phyloP scores from a whole-genome alignment of 495 filamentous ascomycete species.

The Xylaria telfairii region DNA sequence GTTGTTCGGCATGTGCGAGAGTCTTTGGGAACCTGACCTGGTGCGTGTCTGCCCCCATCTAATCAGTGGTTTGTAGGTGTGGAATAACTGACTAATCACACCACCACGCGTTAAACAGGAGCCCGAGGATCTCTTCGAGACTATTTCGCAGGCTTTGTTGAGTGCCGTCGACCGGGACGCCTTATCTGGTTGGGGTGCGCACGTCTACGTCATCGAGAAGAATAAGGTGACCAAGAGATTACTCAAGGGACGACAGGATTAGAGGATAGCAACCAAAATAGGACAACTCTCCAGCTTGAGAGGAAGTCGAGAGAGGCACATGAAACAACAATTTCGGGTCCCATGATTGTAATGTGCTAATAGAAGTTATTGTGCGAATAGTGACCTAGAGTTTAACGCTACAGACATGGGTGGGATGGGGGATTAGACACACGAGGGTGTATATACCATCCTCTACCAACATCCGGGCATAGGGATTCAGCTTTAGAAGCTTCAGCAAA shows the following conservation, averaged over 20 bases:
- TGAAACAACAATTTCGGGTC: neutral
- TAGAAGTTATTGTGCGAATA: slow-evolving; percentile 5
- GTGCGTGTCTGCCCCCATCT: slow-evolving; percentile 56
- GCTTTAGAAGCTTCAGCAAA: neutral
- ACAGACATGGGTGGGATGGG: slow-evolving; percentile 11
- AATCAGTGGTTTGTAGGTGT: neutral
- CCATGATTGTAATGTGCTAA: slow-evolving; percentile 5
- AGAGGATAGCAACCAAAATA: slow-evolving; percentile 30
- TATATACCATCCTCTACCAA: slow-evolving; percentile 29
- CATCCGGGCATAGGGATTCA: slow-evolving; percentile 18
- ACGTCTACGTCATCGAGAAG: slow-evolving; percentile 99
- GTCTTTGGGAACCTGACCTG: slow-evolving; percentile 96
- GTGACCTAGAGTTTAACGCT: neutral
- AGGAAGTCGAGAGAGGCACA: neutral
- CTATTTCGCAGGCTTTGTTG: slow-evolving; percentile 93
- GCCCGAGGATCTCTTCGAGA: slow-evolving; percentile 96
- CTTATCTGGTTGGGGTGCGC: slow-evolving; percentile 95
- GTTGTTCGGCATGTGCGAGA: slow-evolving; percentile 98
- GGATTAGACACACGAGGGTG: slow-evolving; percentile 22
- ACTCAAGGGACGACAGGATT: slow-evolving; percentile 82
- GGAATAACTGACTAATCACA: slow-evolving; percentile 34
- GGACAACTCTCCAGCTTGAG: neutral
- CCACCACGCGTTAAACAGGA: slow-evolving; percentile 54
- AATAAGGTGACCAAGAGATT: slow-evolving; percentile 98
- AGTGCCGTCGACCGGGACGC: slow-evolving; percentile 97